phyloP scores from a whole-genome alignment of 305 asterid genomes.

The Solanum chacoense region DNA sequence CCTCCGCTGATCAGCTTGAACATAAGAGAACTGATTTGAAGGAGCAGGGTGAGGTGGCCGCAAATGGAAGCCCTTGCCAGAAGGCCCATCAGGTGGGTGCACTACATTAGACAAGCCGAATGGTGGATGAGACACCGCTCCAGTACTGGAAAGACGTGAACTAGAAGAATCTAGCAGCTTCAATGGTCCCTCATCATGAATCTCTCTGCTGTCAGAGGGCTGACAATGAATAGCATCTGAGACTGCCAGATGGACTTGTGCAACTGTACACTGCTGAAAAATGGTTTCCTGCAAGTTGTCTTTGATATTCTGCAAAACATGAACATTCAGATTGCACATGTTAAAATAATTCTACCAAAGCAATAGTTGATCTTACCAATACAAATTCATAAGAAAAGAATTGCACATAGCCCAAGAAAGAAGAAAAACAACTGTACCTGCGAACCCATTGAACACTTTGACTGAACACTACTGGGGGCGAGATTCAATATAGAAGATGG shows the following conservation, averaged over 20 bases:
- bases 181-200: conserved; percentile 25
- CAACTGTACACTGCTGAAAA: conserved; percentile 7
- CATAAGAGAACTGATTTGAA: conserved; percentile 71
- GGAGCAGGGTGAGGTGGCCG: conserved; percentile 90
- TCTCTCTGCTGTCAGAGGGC: conserved; percentile 13
- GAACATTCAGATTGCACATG: background rate
- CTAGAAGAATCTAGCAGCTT: conserved; percentile 27
- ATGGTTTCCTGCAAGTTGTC: conserved; percentile 12
- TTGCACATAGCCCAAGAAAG: background rate
- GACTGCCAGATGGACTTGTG: conserved; percentile 6
- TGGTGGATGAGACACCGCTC: conserved; percentile 28
- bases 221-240: conserved; percentile 14
- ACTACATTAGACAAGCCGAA: conserved; percentile 28
- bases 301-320: conserved; percentile 19
- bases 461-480: conserved; percentile 23
- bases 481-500: conserved; percentile 12
- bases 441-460: conserved; percentile 32
- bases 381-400: background rate
- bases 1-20: conserved; percentile 54
- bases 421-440: conserved; percentile 28
- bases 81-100: conserved; percentile 34
- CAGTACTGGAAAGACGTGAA: conserved; percentile 31
- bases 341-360: background rate
- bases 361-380: background rate
- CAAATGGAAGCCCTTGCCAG: conserved; percentile 50